Conservation (phyloP, 2,329 filamentous ascomycete species). For the Dactylonectria estremocensis region DNA sequence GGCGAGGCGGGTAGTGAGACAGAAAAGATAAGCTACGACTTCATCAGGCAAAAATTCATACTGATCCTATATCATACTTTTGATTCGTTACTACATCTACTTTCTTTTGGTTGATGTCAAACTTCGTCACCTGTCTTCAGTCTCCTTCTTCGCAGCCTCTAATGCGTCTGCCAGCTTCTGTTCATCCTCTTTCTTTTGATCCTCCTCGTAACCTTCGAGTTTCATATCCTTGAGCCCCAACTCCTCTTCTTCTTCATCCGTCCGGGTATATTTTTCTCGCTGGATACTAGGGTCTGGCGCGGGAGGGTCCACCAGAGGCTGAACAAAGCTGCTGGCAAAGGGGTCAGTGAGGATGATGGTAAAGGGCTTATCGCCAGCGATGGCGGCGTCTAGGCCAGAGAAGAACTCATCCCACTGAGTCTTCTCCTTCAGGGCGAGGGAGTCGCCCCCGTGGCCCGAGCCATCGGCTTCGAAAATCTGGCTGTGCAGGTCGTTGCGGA, state of each 20-base stretch:
- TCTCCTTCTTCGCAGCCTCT: background rate
- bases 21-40: too few relatives aligned
- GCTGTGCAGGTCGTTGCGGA: constrained; percentile 88
- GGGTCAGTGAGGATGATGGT: constrained; percentile 89
- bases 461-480: constrained; percentile 88
- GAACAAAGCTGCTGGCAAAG: constrained; percentile 92
- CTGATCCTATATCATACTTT: constrained; percentile 4
- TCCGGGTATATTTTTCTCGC: constrained; percentile 86
- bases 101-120: constrained; percentile 6
- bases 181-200: constrained; percentile 50
- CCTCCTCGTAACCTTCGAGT: constrained; percentile 83
- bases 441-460: constrained; percentile 79
- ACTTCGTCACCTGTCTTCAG: constrained; percentile 35
- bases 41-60: background rate
- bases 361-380: constrained; percentile 85
- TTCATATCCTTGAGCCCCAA: constrained; percentile 94
- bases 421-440: constrained; percentile 76
- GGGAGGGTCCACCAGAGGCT: constrained; percentile 84
- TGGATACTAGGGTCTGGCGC: constrained; percentile 83
- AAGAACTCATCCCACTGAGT: constrained; percentile 88
- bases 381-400: constrained; percentile 79
- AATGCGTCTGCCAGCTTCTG: constrained; percentile 29
- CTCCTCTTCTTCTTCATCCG: constrained; percentile 93
- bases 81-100: constrained; percentile 11
- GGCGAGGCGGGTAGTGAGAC: too few relatives aligned